Conservation (phyloP, 805 yeast genomes). For the Starmerella khaoyaiensis region DNA sequence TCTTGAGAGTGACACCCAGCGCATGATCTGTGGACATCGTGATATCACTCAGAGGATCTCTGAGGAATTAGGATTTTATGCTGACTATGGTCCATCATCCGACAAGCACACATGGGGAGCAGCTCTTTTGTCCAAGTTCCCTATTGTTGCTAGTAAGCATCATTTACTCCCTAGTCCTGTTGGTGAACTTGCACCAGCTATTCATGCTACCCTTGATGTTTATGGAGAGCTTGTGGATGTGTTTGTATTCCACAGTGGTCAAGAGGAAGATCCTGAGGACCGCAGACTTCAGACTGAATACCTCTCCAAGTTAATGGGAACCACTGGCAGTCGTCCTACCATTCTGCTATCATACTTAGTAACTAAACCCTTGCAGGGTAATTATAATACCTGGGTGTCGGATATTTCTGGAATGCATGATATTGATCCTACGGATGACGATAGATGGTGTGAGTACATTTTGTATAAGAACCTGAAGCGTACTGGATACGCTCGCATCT, state of each 20-base stretch:
- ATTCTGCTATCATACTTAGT: conserved; percentile 82
- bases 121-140: conserved; percentile 83
- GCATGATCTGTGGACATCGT: conserved; percentile 88
- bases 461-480: conserved; percentile 75
- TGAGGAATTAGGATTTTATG: conserved; percentile 86
- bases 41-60: conserved; percentile 86
- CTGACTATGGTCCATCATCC: conserved; percentile 96
- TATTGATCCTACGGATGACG: conserved; percentile 75
- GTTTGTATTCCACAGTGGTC: conserved; percentile 95
- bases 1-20: conserved; percentile 84
- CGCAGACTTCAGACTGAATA: conserved; percentile 73
- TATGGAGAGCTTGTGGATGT: conserved; percentile 81
- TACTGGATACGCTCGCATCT: conserved; percentile 85
- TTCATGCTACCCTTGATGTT: conserved; percentile 86
- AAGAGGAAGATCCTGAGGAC: conserved; percentile 93
- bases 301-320: conserved; percentile 65
- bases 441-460: conserved; percentile 97
- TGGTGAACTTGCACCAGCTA: conserved; percentile 97
- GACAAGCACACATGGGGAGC: conserved; percentile 98
- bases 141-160: conserved; percentile 79
- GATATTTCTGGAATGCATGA: conserved; percentile 78
- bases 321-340: conserved; percentile 65
- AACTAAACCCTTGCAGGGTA: conserved; percentile 74
- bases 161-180: conserved; percentile 91
- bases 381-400: conserved; percentile 83